Evolutionary conservation across 495 filamentous ascomycete species (phyloP).

Genomic region (Oidiodendron maius): DNA sequence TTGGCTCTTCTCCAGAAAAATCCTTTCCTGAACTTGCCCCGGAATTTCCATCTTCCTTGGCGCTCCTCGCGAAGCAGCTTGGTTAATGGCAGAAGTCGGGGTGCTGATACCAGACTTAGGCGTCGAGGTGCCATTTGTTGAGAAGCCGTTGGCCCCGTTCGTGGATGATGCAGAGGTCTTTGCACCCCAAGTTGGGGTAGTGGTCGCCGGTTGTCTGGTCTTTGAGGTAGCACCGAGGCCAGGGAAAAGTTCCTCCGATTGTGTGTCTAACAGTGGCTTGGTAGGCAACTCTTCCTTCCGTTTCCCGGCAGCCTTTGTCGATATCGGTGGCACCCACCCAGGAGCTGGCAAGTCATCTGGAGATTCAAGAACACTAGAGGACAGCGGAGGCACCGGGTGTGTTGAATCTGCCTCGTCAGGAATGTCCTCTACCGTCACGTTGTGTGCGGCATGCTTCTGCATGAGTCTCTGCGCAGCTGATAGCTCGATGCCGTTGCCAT

Average conservation of each 20-base stretch:
- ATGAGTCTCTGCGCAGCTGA: conserved; percentile 71
- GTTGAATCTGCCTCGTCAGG: conserved; percentile 71
- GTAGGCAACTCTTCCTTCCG: conserved; percentile 44
- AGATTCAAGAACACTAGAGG: conserved; percentile 26
- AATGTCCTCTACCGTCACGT: conserved; percentile 69
- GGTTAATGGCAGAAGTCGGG: conserved; percentile 20
- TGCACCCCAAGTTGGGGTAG: conserved; percentile 63
- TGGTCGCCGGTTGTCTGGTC: conserved; percentile 43
- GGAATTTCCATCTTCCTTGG: conserved; percentile 32
- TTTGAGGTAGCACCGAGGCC: conserved; percentile 71
- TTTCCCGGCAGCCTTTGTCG: conserved; percentile 57
- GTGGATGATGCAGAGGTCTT: conserved; percentile 45
- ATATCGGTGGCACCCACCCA: conserved; percentile 34
- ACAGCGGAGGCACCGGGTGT: conserved; percentile 37
- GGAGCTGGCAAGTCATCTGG: conserved; percentile 25
- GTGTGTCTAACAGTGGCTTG: conserved; percentile 59
- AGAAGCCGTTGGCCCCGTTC: conserved; percentile 44
- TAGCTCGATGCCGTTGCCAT: conserved; percentile 28
- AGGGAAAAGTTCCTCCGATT: conserved; percentile 87
- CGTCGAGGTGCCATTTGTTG: conserved; percentile 51
- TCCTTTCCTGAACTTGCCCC: conserved; percentile 5
- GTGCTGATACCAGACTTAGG: conserved; percentile 42
- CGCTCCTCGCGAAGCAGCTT: conserved; percentile 25
- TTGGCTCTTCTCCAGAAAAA: conserved; percentile 60
- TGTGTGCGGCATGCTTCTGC: conserved; percentile 68